Conservation (phyloP, 768 basidiomycete species). For the Mycena sanguinolenta region DNA sequence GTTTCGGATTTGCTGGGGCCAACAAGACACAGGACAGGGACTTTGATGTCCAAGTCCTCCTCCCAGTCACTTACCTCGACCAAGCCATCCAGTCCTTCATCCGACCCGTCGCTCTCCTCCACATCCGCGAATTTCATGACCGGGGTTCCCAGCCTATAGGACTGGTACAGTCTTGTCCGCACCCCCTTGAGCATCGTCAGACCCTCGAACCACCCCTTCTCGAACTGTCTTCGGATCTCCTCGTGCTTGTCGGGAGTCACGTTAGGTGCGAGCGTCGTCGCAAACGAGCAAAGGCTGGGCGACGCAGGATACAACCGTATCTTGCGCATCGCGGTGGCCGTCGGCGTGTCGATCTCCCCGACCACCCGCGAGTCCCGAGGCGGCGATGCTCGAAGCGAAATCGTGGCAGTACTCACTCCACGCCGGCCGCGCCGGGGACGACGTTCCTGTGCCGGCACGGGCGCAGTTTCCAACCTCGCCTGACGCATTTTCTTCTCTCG, state of each 20-base stretch:
- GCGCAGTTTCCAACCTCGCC: slow-evolving; percentile 59
- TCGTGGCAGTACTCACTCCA: slow-evolving; percentile 75
- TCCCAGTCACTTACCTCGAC: slow-evolving; percentile 50
- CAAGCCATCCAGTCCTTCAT: slow-evolving; percentile 53
- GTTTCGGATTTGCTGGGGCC: slow-evolving; percentile 44
- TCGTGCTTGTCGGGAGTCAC: slow-evolving; percentile 51
- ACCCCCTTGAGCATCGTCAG: slow-evolving; percentile 65
- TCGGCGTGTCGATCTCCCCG: slow-evolving; percentile 10
- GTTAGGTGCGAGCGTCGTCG: slow-evolving; percentile 52
- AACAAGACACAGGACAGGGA: slow-evolving; percentile 58
- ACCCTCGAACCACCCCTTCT: slow-evolving; percentile 74
- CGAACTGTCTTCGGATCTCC: slow-evolving; percentile 64
- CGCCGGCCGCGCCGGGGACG: slow-evolving; percentile 61
- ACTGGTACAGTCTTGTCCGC: slow-evolving; percentile 59
- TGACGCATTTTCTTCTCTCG: slow-evolving; percentile 72
- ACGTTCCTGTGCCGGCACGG: slow-evolving; percentile 21
- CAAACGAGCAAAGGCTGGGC: slow-evolving; percentile 64
- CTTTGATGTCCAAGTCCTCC: slow-evolving; percentile 31
- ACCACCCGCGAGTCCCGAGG: slow-evolving; percentile 36
- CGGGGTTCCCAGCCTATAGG: slow-evolving; percentile 58
- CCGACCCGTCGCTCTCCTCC: slow-evolving; percentile 38
- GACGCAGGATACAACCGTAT: slow-evolving; percentile 71
- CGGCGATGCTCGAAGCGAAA: slow-evolving; percentile 64
- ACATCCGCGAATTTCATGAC: slow-evolving; percentile 56
- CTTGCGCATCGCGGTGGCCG: slow-evolving; percentile 45